Evolutionary conservation across 2,329 filamentous ascomycete species (phyloP).

Genomic region (Pseudogymnoascus sp.): DNA sequence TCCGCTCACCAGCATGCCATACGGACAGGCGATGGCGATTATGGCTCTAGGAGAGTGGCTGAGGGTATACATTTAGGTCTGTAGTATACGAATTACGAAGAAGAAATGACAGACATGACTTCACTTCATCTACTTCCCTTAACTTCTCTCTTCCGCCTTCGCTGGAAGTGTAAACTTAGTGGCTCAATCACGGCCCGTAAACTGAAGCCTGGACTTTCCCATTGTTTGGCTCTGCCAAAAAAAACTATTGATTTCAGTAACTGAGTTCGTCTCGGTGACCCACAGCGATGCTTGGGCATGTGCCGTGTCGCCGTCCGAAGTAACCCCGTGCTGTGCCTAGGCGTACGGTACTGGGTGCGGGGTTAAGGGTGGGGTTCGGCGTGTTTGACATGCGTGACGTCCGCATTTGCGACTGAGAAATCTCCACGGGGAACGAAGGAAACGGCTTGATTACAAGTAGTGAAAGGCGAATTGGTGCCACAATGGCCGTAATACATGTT

Average conservation of each 20-base stretch:
- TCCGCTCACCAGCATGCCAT: slow-evolving; percentile 70
- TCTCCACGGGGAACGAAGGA: not conserved
- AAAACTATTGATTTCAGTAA: slow-evolving; percentile 1
- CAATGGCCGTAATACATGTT: not conserved
- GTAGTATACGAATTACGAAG: slow-evolving; percentile 1
- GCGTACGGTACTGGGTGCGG: not conserved
- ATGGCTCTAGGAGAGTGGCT: slow-evolving; percentile 71
- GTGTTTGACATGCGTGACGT: not conserved
- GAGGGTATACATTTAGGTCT: slow-evolving; percentile 43
- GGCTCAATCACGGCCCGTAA: not conserved
- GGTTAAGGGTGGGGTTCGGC: not conserved
- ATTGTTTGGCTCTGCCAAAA: not conserved
- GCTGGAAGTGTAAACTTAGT: not conserved
- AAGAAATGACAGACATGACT: not conserved
- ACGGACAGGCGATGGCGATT: slow-evolving; percentile 77
- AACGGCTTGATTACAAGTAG: not conserved
- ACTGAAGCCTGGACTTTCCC: not conserved
- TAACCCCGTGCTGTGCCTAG: not conserved
- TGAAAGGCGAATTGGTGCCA: not conserved
- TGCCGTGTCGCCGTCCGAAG: not conserved
- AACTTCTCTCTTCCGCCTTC: not conserved
- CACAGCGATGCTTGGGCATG: not conserved
- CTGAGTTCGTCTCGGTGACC: not conserved
- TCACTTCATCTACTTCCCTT: not conserved
- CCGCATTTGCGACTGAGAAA: not conserved